Evolutionary conservation across 805 yeast genomes (phyloP), one percentile per base, ranked within the genome.

Genomic region (Sungouiella thailandica): DNA sequence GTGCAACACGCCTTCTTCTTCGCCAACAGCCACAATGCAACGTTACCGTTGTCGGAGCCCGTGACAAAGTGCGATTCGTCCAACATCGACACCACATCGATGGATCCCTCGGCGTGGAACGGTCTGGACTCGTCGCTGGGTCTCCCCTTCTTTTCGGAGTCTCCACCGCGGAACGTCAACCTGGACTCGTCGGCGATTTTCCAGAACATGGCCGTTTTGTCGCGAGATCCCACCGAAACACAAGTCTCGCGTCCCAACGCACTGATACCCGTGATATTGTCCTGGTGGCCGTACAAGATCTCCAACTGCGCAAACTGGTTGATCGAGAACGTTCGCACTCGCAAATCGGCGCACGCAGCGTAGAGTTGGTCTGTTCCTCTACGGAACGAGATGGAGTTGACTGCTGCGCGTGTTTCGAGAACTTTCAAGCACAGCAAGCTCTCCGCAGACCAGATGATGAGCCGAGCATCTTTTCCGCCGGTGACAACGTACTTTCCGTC

Each of bases 171-270:
- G 58, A 90, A 90, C 0, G 96, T 88, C 50, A 93, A 73, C 53
- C 97, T 77, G 1, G 95, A 79, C 62, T 93, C 98, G 50, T 93
- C 98, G 17, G 95, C 78, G 45, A 93, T 87, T 57, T 93, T 93
- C 98, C 98, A 93, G 49, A 85, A 68, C 81, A 94, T 83, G 7
- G 90, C 96, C 4, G 96, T 85, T 50, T 94, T 80, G 61, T 93
- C 98, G 49, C 97, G 77, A 3, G 95, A 72, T 12, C 98, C 98
- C 20, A 90, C 97, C 17, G 95, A 86, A 12, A 93, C 89, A 67
- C 98, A 93, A 38, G 96, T 77, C 53, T 93, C 97, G 57, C 80
- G 79, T 7, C 76, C 75, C 40, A 93, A 65, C 0, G 97, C 87
- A 15, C 87, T 65, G 34, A 93, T 80, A 52, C 81, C 97, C 27